Evolutionary conservation across 345 rosid species (phyloP), one percentile per base, ranked within the genome.

Genomic region (Ceriops decandra): DNA sequence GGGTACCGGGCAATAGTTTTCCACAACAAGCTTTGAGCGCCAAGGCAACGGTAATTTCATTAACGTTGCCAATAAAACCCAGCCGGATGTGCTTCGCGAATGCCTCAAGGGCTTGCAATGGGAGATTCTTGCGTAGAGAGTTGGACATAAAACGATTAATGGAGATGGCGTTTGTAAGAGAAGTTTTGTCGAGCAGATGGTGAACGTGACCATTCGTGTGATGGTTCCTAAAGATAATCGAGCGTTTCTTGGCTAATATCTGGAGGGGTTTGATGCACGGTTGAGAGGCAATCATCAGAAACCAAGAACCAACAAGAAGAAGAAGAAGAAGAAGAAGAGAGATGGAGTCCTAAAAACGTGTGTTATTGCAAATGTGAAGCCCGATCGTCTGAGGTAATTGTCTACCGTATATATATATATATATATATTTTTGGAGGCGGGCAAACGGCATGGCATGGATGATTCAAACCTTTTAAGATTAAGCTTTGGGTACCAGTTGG

Each of bases 21-120:
- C 90, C 82, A 36, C 76, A 62, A 63, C 90, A 91, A 63, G 84
- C 90, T 80, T 88, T 93, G 73, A 91, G 87, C 19, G 85, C 89
- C 21, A 86, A 66, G 13, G 91, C 76, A 31, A 89, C n/a, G 2
- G 87, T 85, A 59, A 82, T 86, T 67, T 84, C 87, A 62, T 90
- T 82, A 30, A 87, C 24, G 24, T 19, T 73, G 60, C 31, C 21
- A 28, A 32, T 9, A 16, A 68, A 52, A 24, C 81, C 83, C 68
- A 74, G 71, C 58, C 56, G 81, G 60, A 88, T 72, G 67, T 75
- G 82, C 17, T 64, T 65, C 73, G 72, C 84, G 77, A 90, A 79
- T 46, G 63, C 67, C 22, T 68, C 67, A 63, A 89, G 82, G 1
- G 89, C 84, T 63, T 67, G 75, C 46, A 57, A 38, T 13, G 82